phyloP scores from a whole-genome alignment of 345 rosid species.

The Arabis hirsuta region DNA sequence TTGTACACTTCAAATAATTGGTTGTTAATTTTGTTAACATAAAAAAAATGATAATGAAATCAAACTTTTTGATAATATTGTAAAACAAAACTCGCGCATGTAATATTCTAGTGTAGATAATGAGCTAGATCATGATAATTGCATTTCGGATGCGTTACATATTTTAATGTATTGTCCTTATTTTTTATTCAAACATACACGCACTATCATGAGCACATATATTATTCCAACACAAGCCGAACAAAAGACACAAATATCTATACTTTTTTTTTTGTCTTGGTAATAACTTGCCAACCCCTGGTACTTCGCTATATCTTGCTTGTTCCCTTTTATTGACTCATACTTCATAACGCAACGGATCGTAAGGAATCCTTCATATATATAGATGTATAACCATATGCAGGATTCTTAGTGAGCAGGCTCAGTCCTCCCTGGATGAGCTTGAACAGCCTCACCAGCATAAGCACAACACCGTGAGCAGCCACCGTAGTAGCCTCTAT shows the following conservation, averaged over 20 bases:
- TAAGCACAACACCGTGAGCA: slow-evolving; percentile 32
- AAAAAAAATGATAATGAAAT: too few species aligned
- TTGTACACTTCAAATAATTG: too few species aligned
- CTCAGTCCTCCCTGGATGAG: slow-evolving; percentile 21
- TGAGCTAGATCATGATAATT: background rate
- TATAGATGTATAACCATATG: too few species aligned
- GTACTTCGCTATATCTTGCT: slow-evolving; percentile 4
- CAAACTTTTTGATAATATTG: too few species aligned
- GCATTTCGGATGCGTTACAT: background rate
- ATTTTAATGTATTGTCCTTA: background rate
- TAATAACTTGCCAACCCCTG: slow-evolving; percentile 1
- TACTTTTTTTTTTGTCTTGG: background rate
- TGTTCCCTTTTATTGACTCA: slow-evolving; percentile 2
- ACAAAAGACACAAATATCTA: background rate
- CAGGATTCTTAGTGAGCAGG: slow-evolving; percentile 11
- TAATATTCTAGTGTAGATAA: background rate
- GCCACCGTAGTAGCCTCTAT: slow-evolving; percentile 22
- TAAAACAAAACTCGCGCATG: too few species aligned
- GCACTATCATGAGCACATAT: background rate
- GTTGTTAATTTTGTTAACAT: too few species aligned
- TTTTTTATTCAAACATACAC: too few species aligned
- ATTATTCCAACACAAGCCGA: slow-evolving; percentile 15
- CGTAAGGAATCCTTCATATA: background rate
- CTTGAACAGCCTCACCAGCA: slow-evolving; percentile 30
- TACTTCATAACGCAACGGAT: background rate